These are phyloP conservation scores for Saccharomyces kudriavzevii DNA, from an alignment of 805 yeast species.

Conservation along the genomic window DNA sequence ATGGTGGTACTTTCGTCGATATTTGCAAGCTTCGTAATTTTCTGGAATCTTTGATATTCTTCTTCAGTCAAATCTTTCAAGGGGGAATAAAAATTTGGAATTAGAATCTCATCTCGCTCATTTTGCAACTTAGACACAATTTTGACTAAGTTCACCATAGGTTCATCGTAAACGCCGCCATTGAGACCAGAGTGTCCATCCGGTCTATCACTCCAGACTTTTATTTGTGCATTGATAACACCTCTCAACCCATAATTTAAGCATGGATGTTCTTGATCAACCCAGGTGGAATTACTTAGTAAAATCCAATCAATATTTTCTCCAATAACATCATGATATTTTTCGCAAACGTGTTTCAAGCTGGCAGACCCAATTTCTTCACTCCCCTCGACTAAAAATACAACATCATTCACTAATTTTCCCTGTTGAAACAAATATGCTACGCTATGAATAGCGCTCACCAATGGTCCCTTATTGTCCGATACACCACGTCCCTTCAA, in stretches of 20 bases:
- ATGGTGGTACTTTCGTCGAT: constrained; percentile 28
- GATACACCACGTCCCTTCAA: constrained; percentile 87
- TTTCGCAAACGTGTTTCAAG: constrained; percentile 56
- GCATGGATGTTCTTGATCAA: constrained; percentile 82
- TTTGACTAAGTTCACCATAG: constrained; percentile 76
- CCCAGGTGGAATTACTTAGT: constrained; percentile 88
- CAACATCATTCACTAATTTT: constrained; percentile 59
- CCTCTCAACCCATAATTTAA: constrained; percentile 92
- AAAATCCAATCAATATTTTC: constrained; percentile 76
- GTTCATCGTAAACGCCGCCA: constrained; percentile 86
- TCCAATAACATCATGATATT: constrained; percentile 49
- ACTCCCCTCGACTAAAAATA: constrained; percentile 86
- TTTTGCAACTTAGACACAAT: constrained; percentile 55
- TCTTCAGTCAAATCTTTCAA: constrained; percentile 47
- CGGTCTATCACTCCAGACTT: constrained; percentile 62
- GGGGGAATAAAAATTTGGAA: constrained; percentile 69
- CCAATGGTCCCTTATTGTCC: constrained; percentile 89
- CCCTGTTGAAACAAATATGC: constrained; percentile 53
- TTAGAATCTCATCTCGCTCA: constrained; percentile 45
- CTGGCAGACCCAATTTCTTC: constrained; percentile 92
- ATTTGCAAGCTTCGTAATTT: constrained; percentile 41
- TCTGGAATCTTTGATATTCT: constrained; percentile 56
- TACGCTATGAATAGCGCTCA: constrained; percentile 82
- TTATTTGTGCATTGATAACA: constrained; percentile 71
- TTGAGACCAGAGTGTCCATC: constrained; percentile 95